These are phyloP conservation scores for Tetrapisispora iriomotensis DNA, from an alignment of 805 yeast species.

Conservation along the genomic window DNA sequence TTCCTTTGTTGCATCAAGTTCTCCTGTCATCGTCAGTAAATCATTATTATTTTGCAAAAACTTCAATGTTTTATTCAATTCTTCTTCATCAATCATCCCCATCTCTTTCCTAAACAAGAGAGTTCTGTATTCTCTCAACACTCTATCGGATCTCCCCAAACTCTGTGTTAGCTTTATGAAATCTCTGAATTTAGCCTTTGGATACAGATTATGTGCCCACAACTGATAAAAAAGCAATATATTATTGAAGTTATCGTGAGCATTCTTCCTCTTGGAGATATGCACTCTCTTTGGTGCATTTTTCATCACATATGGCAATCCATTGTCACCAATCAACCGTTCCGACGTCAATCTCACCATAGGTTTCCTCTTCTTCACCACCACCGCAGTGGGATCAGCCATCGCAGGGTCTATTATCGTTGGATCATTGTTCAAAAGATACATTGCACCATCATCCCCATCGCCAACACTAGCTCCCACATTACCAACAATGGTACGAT, in stretches of 20 bases:
- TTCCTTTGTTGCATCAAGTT: too few relatives aligned
- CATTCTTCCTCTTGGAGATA: constrained; percentile 23
- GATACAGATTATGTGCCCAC: constrained; percentile 70
- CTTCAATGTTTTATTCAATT: constrained; percentile 1
- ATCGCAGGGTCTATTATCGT: constrained; percentile 11
- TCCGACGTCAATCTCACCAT: constrained; percentile 44
- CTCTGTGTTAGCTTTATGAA: constrained; percentile 45
- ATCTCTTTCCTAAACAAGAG: constrained; percentile 33
- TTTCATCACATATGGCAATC: constrained; percentile 43
- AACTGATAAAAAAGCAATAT: constrained; percentile 51
- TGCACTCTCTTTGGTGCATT: constrained; percentile 28
- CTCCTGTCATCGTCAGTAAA: not conserved
- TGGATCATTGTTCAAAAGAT: constrained; percentile 6
- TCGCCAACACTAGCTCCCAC: not conserved
- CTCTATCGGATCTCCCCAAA: constrained; percentile 37
- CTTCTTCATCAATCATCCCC: constrained; percentile 6
- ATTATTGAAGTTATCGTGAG: constrained; percentile 20
- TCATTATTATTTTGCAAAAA: not conserved
- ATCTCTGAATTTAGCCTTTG: constrained; percentile 70
- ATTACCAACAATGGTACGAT: not conserved
- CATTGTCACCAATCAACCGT: constrained; percentile 42
- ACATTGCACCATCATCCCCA: constrained; percentile 4
- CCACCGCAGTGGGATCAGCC: constrained; percentile 22
- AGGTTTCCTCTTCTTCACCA: constrained; percentile 16
- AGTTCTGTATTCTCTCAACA: constrained; percentile 35